Conservation (phyloP, 2,329 filamentous ascomycete species). For the Drechslerella coelobrocha region DNA sequence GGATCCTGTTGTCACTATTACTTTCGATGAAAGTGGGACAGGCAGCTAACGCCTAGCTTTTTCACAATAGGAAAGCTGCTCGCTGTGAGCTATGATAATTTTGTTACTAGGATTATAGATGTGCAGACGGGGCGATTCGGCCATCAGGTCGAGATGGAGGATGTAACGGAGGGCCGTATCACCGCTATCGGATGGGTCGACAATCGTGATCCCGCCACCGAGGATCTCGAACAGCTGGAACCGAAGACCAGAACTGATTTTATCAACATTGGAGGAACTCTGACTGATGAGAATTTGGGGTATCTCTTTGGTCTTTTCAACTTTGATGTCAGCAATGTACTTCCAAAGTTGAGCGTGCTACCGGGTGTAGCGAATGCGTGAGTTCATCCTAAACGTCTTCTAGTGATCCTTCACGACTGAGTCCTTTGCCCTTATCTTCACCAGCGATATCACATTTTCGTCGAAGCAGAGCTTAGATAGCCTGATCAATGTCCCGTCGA, state of each 20-base stretch:
- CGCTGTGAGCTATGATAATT: slow-evolving; percentile 54
- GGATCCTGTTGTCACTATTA: too few relatives aligned
- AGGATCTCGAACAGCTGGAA: slow-evolving; percentile 41
- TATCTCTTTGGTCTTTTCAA: slow-evolving; percentile 49
- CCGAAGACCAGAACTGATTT: slow-evolving; percentile 47
- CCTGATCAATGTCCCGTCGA: slow-evolving; percentile 54
- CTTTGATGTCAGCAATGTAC: slow-evolving; percentile 52
- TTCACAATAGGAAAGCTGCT: slow-evolving; percentile 54
- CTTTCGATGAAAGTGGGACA: too few relatives aligned
- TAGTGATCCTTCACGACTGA: too few relatives aligned
- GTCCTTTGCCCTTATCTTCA: background rate
- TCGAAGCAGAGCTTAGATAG: slow-evolving; percentile 55
- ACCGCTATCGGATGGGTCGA: slow-evolving; percentile 55
- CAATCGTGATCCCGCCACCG: slow-evolving; percentile 48
- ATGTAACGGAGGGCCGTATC: slow-evolving; percentile 51
- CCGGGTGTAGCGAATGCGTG: slow-evolving; percentile 52
- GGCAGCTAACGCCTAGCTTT: too few relatives aligned
- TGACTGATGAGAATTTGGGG: slow-evolving; percentile 44
- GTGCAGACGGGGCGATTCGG: slow-evolving; percentile 55
- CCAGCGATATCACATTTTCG: slow-evolving; percentile 55
- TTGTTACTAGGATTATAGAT: slow-evolving; percentile 54
- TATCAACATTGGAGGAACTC: slow-evolving; percentile 42
- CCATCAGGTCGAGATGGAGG: slow-evolving; percentile 53
- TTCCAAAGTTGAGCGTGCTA: slow-evolving; percentile 54
- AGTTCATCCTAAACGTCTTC: slow-evolving; percentile 1